These are phyloP conservation scores for Eragrostis nindensis DNA, from an alignment of 176 grass and related monocot genomes.

Conservation along the genomic window DNA sequence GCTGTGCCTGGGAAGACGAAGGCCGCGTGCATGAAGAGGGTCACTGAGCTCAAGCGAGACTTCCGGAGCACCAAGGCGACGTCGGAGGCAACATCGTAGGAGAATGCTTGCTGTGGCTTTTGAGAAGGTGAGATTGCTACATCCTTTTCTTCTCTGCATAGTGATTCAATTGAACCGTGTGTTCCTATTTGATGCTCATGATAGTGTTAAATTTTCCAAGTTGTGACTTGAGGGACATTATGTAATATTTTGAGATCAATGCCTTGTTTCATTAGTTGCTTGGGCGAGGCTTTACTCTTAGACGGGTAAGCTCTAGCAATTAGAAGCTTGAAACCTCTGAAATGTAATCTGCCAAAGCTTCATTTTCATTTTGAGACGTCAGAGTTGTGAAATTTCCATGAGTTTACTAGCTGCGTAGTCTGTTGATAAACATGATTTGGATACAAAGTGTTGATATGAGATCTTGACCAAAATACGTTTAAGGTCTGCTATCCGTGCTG, in stretches of 20 bases:
- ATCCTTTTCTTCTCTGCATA: conserved; percentile 7
- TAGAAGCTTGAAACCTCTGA: neutral
- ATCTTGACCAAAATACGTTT: neutral
- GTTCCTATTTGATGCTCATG: conserved; percentile 24
- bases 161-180: neutral
- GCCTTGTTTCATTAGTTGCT: neutral
- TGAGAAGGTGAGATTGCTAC: conserved; percentile 11
- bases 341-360: neutral
- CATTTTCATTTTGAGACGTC: neutral
- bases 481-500: neutral
- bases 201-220: neutral
- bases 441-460: conserved; percentile 3
- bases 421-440: neutral
- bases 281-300: neutral
- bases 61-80: conserved; percentile 71
- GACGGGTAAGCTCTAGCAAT: neutral
- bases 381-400: conserved; percentile 3
- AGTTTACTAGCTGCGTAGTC: neutral
- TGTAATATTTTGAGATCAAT: neutral
- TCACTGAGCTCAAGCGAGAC: conserved; percentile 75
- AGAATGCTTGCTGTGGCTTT: conserved; percentile 21
- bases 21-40: conserved; percentile 74
- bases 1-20: conserved; percentile 80
- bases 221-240: neutral
- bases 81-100: neutral